These are phyloP conservation scores for Furcasterigmium furcatum DNA, from an alignment of 2,329 filamentous ascomycete genomes.

Conservation along the genomic window DNA sequence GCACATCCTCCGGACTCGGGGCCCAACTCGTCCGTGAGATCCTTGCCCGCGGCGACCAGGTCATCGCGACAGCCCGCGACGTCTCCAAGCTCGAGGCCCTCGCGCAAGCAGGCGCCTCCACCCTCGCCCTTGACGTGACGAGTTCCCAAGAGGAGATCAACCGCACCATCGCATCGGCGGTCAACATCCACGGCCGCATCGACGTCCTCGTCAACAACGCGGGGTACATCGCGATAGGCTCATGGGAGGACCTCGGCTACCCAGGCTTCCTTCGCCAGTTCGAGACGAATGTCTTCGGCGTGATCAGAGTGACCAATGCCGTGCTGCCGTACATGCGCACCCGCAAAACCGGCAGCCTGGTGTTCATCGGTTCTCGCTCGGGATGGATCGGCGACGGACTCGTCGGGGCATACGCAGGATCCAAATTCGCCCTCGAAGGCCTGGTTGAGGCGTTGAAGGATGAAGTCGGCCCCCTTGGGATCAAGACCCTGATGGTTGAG, in stretches of 20 bases:
- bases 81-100: slow-evolving; percentile 32
- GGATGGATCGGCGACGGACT: slow-evolving; percentile 26
- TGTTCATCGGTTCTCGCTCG: slow-evolving; percentile 30
- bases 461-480: slow-evolving; percentile 20
- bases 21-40: slow-evolving; percentile 31
- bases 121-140: slow-evolving; percentile 5
- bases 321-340: slow-evolving; percentile 25
- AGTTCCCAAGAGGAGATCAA: neutral
- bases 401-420: slow-evolving; percentile 25
- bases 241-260: slow-evolving; percentile 23
- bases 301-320: slow-evolving; percentile 29
- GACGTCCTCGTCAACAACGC: slow-evolving; percentile 37
- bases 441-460: slow-evolving; percentile 26
- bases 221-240: slow-evolving; percentile 23
- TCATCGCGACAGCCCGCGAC: slow-evolving; percentile 37
- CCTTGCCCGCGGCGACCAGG: slow-evolving; percentile 30
- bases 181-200: slow-evolving; percentile 18
- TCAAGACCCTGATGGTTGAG: slow-evolving; percentile 34
- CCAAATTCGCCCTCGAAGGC: slow-evolving; percentile 28
- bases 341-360: slow-evolving; percentile 23
- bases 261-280: neutral
- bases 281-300: slow-evolving; percentile 33
- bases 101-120: neutral
- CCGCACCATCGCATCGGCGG: neutral
- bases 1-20: slow-evolving; percentile 40